Conservation (phyloP, 2,329 filamentous ascomycete species). For the Bertia moriformis region DNA sequence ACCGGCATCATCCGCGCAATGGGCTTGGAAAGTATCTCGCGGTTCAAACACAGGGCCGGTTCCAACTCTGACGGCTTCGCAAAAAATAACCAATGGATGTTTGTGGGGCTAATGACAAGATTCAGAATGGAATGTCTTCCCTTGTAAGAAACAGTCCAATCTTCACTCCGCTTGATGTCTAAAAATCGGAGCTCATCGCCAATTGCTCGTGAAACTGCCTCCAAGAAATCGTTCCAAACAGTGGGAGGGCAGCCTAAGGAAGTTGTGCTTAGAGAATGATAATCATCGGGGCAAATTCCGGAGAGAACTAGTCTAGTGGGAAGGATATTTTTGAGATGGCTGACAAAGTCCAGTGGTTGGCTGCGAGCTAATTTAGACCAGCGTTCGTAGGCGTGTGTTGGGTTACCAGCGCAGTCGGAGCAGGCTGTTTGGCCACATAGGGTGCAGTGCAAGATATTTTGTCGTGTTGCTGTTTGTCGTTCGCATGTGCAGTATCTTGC, state of each 20-base stretch:
- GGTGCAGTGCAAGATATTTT: conserved; percentile 26
- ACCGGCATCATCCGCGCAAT: background rate
- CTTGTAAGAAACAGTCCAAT: conserved; percentile 23
- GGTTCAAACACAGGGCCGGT: background rate
- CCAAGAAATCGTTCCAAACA: conserved; percentile 16
- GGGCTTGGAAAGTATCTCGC: background rate
- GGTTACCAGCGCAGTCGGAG: conserved; percentile 32
- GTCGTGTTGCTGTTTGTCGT: conserved; percentile 20
- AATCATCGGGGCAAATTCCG: background rate
- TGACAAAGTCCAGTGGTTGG: conserved; percentile 4
- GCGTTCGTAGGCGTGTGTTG: conserved; percentile 14
- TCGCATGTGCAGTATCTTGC: conserved; percentile 38
- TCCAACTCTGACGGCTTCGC: background rate
- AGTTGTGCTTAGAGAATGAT: background rate
- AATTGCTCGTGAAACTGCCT: conserved; percentile 12
- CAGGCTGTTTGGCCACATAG: conserved; percentile 37
- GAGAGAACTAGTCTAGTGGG: background rate
- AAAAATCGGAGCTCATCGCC: conserved; percentile 14
- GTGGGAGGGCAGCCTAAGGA: conserved; percentile 3
- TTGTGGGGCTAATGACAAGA: conserved; percentile 12
- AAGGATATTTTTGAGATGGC: background rate
- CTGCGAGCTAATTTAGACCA: conserved; percentile 12
- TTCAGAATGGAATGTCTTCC: conserved; percentile 16
- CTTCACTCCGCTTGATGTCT: conserved; percentile 11
- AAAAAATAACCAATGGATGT: background rate